phyloP scores from a whole-genome alignment of 139 green algal genomes.

The Chlorella sorokiniana region DNA sequence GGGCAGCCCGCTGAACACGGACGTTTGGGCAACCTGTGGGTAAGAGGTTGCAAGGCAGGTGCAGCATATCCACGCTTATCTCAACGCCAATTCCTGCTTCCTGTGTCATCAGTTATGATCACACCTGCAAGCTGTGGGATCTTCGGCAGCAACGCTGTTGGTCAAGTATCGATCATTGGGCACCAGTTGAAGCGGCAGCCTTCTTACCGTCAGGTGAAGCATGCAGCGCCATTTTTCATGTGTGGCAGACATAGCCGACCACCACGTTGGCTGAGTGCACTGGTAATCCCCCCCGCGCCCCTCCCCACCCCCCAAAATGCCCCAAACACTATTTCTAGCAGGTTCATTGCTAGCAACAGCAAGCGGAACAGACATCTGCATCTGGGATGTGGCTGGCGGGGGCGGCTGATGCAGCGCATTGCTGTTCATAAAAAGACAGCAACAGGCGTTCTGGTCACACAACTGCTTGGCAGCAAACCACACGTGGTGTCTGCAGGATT shows the following conservation, averaged over 20 bases:
- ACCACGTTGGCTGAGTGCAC: no score
- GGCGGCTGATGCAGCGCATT: conserved; percentile 73
- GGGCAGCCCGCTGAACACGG: conserved; percentile 49
- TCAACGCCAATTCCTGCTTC: background rate
- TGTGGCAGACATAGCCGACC: no score
- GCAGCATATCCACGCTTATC: background rate
- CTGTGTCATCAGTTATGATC: conserved; percentile 74
- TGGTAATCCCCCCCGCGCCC: no score
- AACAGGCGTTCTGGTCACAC: conserved; percentile 69
- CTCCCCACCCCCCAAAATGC: background rate
- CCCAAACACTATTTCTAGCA: conserved; percentile 13
- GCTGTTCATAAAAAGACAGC: conserved; percentile 96
- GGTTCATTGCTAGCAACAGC: conserved; percentile 75
- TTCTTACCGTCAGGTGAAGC: conserved; percentile 75
- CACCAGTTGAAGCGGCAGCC: conserved; percentile 80
- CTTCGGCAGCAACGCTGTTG: conserved; percentile 48
- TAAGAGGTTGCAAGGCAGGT: background rate
- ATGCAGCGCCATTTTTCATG: background rate
- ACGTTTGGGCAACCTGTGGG: conserved; percentile 74
- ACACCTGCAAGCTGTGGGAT: conserved; percentile 87
- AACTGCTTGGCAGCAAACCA: conserved; percentile 61
- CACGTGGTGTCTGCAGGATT: conserved; percentile 89
- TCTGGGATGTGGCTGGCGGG: conserved; percentile 88
- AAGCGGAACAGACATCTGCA: conserved; percentile 76
- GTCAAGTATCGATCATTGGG: conserved; percentile 76